Evolutionary conservation across 2,329 filamentous ascomycete genomes (phyloP), one percentile per base, ranked within the genome.

Genomic region (Penicillium occitanis): DNA sequence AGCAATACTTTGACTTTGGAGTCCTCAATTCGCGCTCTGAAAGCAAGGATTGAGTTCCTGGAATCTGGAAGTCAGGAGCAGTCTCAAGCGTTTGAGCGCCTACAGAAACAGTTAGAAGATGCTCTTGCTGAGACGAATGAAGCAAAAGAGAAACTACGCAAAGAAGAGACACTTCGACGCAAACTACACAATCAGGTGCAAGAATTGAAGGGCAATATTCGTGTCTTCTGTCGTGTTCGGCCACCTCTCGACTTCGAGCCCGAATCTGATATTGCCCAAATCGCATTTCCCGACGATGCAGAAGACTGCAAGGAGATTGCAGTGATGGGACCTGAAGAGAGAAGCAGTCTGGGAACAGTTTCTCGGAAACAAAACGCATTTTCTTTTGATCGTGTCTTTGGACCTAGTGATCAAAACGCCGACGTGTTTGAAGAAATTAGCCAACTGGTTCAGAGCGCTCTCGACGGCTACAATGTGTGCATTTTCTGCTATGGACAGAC

Each of bases 401-500:
- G 89, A 0, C 93, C 93, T 0, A 79, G 82, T 0, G 88, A 90
- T 1, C 86, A 90, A 70, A 99, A 99, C 75, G 84, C 87, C 19
- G 90, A 96, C 70, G 89, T 99, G 0, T 99, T 99, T 75, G 92
- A 91, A 64, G 95, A 99, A 76, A 98, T 98, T 75, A 96, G 92
- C 65, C 95, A 99, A 76, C 86, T 99, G 40, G 93, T 99, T 1
- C 95, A 99, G 79, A 96, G 92, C 71, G 95, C 96, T 0, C 84
- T 99, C 46, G 95, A 99, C 74, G 95, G 95, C 1, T 99, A 97
- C 82, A 99, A 98, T 71, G 95, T 99, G 61, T 98, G 94, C 79
- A 98, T 99, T 69, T 97, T 99, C 80, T 97, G 93, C 75, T 99
- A 99, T 75, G 95, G 95, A 51, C 95, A 99, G 78, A 99, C 95